Base-by-base conservation (phyloP, 257 asterid species). In the Solanum pimpinellifolium region DNA sequence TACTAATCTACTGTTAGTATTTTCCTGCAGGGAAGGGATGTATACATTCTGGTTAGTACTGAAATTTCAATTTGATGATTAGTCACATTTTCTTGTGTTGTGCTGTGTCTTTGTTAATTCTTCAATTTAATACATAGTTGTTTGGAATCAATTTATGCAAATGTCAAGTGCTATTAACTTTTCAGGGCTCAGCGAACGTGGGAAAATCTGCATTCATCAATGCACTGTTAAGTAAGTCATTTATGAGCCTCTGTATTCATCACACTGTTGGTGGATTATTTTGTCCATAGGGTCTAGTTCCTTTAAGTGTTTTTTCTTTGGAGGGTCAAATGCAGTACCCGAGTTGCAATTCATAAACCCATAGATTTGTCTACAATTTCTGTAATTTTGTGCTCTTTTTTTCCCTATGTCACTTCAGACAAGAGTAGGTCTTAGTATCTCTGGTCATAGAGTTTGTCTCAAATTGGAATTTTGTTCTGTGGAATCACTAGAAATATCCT, bases 191-290 rank as follows among this genome's bases (percentile, higher is more conserved):
- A 77, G 99, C 98, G 86, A 97, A 97, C 86, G 99, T 97, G 60
- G 99, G 99, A 88, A 97, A 96, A 92, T 97, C 99, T 80, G 98
- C 99, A 88, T 97, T 97, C 91, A 96, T 97, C 85, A 97, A 94
- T 91, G 98, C 99, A 44, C 72, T 96, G 85, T 91, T 97, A 91
- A 95, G 99, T 97, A 96, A 93, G 99, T 88, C 83, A 25, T 49
- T 49, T 52, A 49, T 81, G 85, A 81, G 3, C 70, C 65, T 42
- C 87, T 85, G 42, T 74, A 47, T 62, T 77, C 46, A 73, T 66
- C 41, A 83, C 49, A 59, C 52, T 73, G 69, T 52, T 23, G 83
- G 83, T 3, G 82, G 33, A 25, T n/a, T 39, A 41, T 52, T 78
- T 31, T n/a, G 23, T 87, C 41, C 14, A 81, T 31, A 81, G 13